Conservation (phyloP, 2,329 filamentous ascomycete species). For the Ophiostoma australiae region DNA sequence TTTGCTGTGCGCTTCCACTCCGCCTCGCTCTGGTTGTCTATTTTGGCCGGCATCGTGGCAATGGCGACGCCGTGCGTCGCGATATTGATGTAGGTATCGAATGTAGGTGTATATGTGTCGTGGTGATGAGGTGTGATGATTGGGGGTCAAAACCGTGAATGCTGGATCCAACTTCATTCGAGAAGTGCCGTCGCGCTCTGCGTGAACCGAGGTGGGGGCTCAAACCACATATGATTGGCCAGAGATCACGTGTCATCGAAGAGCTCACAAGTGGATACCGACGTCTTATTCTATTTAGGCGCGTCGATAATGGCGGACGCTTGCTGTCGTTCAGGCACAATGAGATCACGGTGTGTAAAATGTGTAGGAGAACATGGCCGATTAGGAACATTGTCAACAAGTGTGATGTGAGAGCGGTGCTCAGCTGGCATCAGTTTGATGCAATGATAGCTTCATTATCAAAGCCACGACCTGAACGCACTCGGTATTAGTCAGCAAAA, state of each 20-base stretch:
- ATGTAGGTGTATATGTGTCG: not conserved
- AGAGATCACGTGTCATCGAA: not conserved
- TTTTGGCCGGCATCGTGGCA: conserved; percentile 2
- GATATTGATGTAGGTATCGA: not conserved
- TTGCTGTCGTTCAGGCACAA: not conserved
- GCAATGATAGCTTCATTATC: too few species aligned
- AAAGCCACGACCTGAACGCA: too few species aligned
- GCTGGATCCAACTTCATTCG: not conserved
- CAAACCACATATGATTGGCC: not conserved
- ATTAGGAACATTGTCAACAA: not conserved
- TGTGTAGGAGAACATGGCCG: not conserved
- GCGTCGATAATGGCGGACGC: not conserved
- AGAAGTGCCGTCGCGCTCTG: not conserved
- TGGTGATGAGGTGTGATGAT: not conserved
- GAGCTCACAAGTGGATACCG: not conserved
- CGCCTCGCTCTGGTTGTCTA: conserved; percentile 29
- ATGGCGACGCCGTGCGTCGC: not conserved
- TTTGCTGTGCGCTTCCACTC: conserved; percentile 44
- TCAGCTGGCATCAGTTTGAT: too few species aligned
- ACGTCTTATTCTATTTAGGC: not conserved
- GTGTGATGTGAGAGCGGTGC: too few species aligned
- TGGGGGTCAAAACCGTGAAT: not conserved
- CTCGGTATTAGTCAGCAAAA: too few species aligned
- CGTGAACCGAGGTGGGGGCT: not conserved
- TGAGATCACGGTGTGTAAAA: not conserved